Evolutionary conservation across 768 basidiomycete genomes (phyloP), one percentile per base, ranked within the genome.

Genomic region (Mycena galericulata): DNA sequence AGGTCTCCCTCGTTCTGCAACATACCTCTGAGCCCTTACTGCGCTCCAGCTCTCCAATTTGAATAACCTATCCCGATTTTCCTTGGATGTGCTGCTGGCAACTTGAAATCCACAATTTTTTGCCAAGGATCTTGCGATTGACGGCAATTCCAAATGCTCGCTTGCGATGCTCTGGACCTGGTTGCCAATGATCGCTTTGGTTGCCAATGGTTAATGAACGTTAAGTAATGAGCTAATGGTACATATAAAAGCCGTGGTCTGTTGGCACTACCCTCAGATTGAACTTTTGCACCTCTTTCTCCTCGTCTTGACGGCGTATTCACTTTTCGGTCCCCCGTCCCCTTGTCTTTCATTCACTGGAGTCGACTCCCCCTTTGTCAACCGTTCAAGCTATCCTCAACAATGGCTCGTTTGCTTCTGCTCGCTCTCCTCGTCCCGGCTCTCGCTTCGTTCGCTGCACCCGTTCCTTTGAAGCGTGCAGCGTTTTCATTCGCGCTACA

Each of bases 251-350:
- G 22, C 22, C 43, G 15, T 17, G 11, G 14, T 15, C 11, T 32
- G 12, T 5, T 20, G 20, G 29, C 29, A 2, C 26, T 57, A n/a
- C n/a, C 63, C 26, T 34, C 63, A 70, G 68, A 63, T 65, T 61
- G 51, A 55, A 53, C 63, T 65, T 68, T 55, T 46, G 62, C 65
- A 51, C 69, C 57, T 62, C 58, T 65, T 59, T 71, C 51, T 29
- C 45, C 65, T 68, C 73, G 72, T 75, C 72, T 74, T 71, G 71
- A 74, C 53, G 74, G 65, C 74, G 73, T 36, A 66, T 70, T 62
- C 55, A 63, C 69, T 67, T 67, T 70, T 65, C 71, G 67, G 68
- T 74, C 63, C 60, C 12, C 51, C 64, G 46, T 36, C 46, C 58
- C 32, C 56, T 47, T 59, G 46, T 62, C 63, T 26, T 69, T 65